Base-by-base conservation (phyloP, 352 stramenopile species). In the Blastocystis sp. region DNA sequence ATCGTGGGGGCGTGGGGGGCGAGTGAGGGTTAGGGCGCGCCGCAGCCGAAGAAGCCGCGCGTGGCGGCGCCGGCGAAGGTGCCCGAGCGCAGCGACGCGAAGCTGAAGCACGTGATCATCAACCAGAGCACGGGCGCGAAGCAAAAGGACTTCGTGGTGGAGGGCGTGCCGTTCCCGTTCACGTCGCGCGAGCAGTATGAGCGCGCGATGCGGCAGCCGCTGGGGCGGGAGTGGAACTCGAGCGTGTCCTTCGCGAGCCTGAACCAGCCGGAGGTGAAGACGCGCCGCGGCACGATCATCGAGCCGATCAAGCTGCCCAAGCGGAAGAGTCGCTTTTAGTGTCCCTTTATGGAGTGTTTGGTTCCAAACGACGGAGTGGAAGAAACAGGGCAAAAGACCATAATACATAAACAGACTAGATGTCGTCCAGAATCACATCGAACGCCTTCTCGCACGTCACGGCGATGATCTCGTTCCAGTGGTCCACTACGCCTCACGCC, bases 131-230 rank as follows among this genome's bases (percentile, higher is more conserved):
- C 89, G 60, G 56, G 81, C 10, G 76, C 89, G 65, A 91, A 90
- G 52, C 52, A 56, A 19, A 89, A 76, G 38, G 64, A 62, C 28
- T 48, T 90, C 10, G 64, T 41, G 23, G 76, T 95, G 2, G 89
- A 92, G 65, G 92, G 97, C 78, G 94, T 99, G 62, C 96, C 96
- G 76, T 98, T 98, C 91, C 96, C 96, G 43, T 99, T 98, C 91
- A 98, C 93, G 71, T 97, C 93, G 80, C 93, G 95, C 62, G 94
- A 95, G 88, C 94, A 99, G 91, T 99, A 99, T 91, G 96, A 99
- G 91, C 93, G 93, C 82, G 94, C 94, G 62, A 97, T 98, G 93
- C 94, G 91, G 90, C 97, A 94, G 91, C 95, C 92, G 74, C 93
- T 95, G 90, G 95, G 96, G 70, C 93, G 91, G 84, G 93, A 96